Base-by-base conservation (phyloP, 164 flowering plant species). In the Macadamia integrifolia region DNA sequence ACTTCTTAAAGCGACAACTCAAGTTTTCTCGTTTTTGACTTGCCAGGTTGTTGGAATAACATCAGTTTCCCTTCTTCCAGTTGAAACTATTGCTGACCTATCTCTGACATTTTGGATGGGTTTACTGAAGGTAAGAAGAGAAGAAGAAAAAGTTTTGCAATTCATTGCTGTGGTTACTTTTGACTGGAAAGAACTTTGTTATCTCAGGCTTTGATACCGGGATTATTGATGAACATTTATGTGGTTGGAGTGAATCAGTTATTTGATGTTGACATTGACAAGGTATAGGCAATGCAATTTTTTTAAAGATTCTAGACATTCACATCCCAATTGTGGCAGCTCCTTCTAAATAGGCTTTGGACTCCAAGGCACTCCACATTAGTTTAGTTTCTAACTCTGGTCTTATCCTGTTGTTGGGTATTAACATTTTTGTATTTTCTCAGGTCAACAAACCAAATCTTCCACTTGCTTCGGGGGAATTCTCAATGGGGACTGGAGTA, bases 361-460 rank as follows among this genome's bases (percentile, higher is more conserved):
- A 43, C 58, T 18, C 23, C 3, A 11, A 30, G 23, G 40, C 40
- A 35, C 10, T 61, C 14, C 14, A n/a, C 23, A 11, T 35, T 35
- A 35, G 5, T 30, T 52, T 66, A 28, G 10, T 66, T 28, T 28
- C 52, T 32, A 3, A 50, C 13, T 28, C 18, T 43, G 28, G 29
- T 66, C 17, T 8, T 53, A 14, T 30, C 8, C 4, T 55, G 40
- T 35, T 35, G 3, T 2, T 35, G 40, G 3, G 40, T 2, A 35
- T 35, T n/a, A 6, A 13, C 60, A 9, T 18, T 48, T 58, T 40
- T 11, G 63, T 29, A 42, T 53, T 29, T 42, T 66, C 15, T 40
- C 71, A 85, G 86, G 75, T 85, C 48, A 83, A 85, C 67, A 81
- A 83, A 66, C 85, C 88, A 7, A 50, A 81, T 63, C 85, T 83